Percentiles rank a stretch among this genome's conserved stretches.
phyloP scores from a whole-genome alignment of 257 asterid genomes.

The Lithospermum erythrorhizon region DNA sequence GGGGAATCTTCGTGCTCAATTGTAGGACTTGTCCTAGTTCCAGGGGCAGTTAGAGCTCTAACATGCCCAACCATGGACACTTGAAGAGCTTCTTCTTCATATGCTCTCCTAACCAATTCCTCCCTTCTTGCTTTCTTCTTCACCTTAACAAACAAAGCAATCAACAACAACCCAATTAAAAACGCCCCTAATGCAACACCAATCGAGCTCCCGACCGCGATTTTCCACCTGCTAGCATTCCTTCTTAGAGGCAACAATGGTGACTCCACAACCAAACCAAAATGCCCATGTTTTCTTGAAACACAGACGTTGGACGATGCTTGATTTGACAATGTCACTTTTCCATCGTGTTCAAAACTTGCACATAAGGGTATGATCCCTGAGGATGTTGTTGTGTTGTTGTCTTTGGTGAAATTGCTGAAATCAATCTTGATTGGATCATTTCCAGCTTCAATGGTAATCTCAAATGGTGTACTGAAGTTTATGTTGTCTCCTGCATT shows the following conservation, averaged over 20 bases:
- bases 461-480: constrained; percentile 32
- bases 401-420: constrained; percentile 9
- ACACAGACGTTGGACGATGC: constrained; percentile 37
- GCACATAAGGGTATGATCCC: constrained; percentile 66
- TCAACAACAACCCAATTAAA: constrained; percentile 43
- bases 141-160: constrained; percentile 58
- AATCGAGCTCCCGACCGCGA: constrained; percentile 48
- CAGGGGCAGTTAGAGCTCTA: constrained; percentile 62
- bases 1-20: constrained; percentile 47
- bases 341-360: constrained; percentile 47
- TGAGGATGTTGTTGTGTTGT: neutral
- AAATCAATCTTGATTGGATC: constrained; percentile 56
- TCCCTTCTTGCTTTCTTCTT: constrained; percentile 85
- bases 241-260: constrained; percentile 52
- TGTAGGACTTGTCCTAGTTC: constrained; percentile 52
- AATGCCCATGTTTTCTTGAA: constrained; percentile 38
- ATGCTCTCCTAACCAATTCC: constrained; percentile 75
- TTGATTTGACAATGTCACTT: constrained; percentile 33
- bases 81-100: constrained; percentile 88
- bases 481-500: constrained; percentile 23
- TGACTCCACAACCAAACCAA: constrained; percentile 63
- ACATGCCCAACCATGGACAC: constrained; percentile 98
- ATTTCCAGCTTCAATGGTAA: constrained; percentile 25
- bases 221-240: constrained; percentile 44
- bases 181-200: constrained; percentile 71